Percentiles rank a stretch among this genome's conserved stretches.
Evolutionary conservation across 2,329 filamentous ascomycete species (phyloP).

Genomic region (Trichoderma sp.): DNA sequence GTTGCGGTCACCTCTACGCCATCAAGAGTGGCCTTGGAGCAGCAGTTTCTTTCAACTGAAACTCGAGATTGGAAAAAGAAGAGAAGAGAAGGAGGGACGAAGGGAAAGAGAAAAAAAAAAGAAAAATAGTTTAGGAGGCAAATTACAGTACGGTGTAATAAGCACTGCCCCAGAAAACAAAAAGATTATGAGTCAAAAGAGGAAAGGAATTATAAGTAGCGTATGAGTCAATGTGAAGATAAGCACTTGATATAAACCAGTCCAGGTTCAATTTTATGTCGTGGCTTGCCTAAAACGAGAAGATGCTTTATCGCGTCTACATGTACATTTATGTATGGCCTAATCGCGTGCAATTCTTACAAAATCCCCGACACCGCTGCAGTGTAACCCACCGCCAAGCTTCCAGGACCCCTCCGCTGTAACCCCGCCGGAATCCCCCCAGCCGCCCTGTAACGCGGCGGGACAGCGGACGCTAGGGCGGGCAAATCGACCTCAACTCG

Average conservation of each 20-base stretch:
- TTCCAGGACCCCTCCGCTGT: neutral
- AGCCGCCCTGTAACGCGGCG: constrained; percentile 1
- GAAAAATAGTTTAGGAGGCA: neutral
- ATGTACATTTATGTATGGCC: neutral
- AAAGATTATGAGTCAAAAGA: constrained; percentile 6
- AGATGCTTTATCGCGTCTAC: neutral
- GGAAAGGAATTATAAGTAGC: neutral
- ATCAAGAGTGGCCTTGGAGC: neutral
- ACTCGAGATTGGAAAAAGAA: neutral
- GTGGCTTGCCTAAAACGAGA: neutral
- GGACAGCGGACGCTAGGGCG: neutral
- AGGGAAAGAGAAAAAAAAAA: neutral
- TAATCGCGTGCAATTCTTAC: neutral
- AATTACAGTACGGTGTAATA: neutral
- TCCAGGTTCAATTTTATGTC: neutral
- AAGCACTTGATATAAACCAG: neutral
- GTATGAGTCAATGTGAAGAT: constrained; percentile 8
- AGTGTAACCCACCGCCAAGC: neutral
- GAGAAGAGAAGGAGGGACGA: neutral
- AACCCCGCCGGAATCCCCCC: constrained; percentile 12
- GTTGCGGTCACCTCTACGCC: constrained; percentile 8
- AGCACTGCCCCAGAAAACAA: neutral
- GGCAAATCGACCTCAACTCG: constrained; percentile 4
- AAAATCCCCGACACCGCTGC: constrained; percentile 9
- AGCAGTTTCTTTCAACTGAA: neutral